A percentile compares a stretch with the other conserved stretches of the same genome.
Evolutionary conservation across 2,329 filamentous ascomycete species (phyloP).

Genomic region (Calonectria naviculata): DNA sequence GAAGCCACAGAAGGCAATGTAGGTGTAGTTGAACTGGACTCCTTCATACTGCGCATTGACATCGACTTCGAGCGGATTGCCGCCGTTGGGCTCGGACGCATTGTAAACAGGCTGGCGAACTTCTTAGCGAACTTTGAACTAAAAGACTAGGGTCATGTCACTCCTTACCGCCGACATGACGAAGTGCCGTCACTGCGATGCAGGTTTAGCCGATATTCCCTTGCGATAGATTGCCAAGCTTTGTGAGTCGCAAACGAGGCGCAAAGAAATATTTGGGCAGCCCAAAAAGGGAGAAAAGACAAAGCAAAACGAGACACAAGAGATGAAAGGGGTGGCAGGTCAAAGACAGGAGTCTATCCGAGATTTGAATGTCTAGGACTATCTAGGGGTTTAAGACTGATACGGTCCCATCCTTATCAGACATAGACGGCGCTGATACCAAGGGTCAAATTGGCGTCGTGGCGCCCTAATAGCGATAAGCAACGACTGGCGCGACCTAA

Average conservation of each 20-base stretch:
- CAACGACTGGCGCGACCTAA: slow-evolving; percentile 2
- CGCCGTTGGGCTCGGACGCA: slow-evolving; percentile 23
- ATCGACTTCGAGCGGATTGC: slow-evolving; percentile 24
- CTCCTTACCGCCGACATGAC: slow-evolving; percentile 18
- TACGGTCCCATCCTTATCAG: slow-evolving; percentile 14
- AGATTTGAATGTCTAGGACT: slow-evolving; percentile 4
- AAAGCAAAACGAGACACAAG: neutral
- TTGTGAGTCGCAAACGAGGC: neutral
- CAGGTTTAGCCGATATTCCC: neutral
- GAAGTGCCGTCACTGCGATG: neutral
- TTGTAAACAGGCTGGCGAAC: slow-evolving; percentile 17
- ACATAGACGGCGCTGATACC: neutral
- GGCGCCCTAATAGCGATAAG: slow-evolving; percentile 1
- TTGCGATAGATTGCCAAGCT: neutral
- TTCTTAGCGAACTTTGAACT: neutral
- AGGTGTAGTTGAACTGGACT: slow-evolving; percentile 26
- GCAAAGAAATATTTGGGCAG: neutral
- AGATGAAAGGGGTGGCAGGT: neutral
- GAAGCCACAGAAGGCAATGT: slow-evolving; percentile 27
- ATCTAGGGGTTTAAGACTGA: neutral
- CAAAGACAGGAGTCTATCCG: neutral
- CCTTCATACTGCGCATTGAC: slow-evolving; percentile 26
- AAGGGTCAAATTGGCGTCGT: neutral
- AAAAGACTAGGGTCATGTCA: neutral
- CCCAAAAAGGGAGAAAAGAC: neutral